phyloP scores from a whole-genome alignment of 345 rosid species.

The Mallotus nudiflorus region DNA sequence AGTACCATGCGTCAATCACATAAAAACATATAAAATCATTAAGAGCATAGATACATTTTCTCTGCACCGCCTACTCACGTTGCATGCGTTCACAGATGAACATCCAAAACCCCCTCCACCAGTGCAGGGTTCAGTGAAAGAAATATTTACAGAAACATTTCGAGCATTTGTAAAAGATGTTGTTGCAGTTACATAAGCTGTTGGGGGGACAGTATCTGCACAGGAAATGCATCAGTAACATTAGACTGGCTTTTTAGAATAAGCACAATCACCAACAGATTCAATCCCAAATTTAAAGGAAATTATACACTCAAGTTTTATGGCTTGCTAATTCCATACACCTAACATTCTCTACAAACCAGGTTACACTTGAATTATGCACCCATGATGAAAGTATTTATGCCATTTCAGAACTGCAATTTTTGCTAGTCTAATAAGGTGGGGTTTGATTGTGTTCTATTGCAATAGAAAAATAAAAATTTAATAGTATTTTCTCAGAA shows the following conservation, averaged over 20 bases:
- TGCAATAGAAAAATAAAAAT: background rate
- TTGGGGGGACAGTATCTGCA: conserved; percentile 84
- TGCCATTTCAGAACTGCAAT: too few species aligned
- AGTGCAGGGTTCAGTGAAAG: conserved; percentile 74
- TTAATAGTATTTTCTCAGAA: conserved; percentile 10
- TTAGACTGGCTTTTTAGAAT: conserved; percentile 6
- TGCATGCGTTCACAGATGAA: conserved; percentile 73
- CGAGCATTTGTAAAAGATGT: conserved; percentile 70
- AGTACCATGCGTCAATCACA: background rate
- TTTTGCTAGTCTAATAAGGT: background rate
- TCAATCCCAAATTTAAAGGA: background rate
- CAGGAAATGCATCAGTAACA: conserved; percentile 17
- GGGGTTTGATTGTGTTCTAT: background rate
- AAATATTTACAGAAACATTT: conserved; percentile 67
- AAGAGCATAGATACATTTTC: conserved; percentile 14
- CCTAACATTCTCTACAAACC: background rate
- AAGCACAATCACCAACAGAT: background rate
- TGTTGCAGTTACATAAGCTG: conserved; percentile 61
- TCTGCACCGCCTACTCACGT: conserved; percentile 75
- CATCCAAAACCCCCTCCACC: conserved; percentile 77
- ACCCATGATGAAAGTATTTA: too few species aligned
- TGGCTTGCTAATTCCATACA: background rate
- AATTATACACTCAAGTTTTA: background rate
- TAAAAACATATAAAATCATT: background rate
- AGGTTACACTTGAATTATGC: background rate